phyloP scores from a whole-genome alignment of 495 filamentous ascomycete species.

The Penicillium flavigenum region DNA sequence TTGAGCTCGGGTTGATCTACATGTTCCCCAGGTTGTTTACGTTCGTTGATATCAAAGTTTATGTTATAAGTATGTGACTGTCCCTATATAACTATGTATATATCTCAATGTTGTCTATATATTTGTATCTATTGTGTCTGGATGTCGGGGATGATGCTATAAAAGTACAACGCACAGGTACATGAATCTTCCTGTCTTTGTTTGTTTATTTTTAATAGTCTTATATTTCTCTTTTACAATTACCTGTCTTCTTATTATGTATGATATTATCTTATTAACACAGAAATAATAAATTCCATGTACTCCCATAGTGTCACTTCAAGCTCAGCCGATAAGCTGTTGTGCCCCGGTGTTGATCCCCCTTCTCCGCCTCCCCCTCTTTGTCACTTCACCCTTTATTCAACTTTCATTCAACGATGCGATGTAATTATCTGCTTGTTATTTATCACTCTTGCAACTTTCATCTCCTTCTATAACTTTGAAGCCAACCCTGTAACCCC shows the following conservation, averaged over 20 bases:
- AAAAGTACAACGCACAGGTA: neutral
- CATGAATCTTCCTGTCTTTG: neutral
- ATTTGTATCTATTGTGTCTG: too few relatives aligned
- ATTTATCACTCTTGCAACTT: conserved; percentile 21
- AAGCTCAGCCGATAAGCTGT: conserved; percentile 10
- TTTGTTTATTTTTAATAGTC: neutral
- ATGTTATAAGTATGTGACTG: neutral
- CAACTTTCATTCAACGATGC: conserved; percentile 26
- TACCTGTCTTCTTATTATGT: neutral
- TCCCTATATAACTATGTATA: neutral
- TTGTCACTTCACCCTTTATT: conserved; percentile 14
- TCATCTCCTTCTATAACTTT: conserved; percentile 13
- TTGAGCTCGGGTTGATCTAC: conserved; percentile 13
- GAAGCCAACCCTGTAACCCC: conserved; percentile 8
- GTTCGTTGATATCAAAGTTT: neutral
- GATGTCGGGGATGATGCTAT: neutral
- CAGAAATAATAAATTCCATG: neutral
- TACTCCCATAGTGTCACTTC: neutral
- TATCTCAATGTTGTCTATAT: neutral
- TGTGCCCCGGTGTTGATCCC: conserved; percentile 23
- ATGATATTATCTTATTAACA: neutral
- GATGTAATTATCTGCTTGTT: conserved; percentile 33
- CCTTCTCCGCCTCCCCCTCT: conserved; percentile 24
- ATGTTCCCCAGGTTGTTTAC: neutral
- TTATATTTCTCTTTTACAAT: neutral